Base-by-base conservation (phyloP, 2,329 filamentous ascomycete species). In the Lecanicillium sp. region DNA sequence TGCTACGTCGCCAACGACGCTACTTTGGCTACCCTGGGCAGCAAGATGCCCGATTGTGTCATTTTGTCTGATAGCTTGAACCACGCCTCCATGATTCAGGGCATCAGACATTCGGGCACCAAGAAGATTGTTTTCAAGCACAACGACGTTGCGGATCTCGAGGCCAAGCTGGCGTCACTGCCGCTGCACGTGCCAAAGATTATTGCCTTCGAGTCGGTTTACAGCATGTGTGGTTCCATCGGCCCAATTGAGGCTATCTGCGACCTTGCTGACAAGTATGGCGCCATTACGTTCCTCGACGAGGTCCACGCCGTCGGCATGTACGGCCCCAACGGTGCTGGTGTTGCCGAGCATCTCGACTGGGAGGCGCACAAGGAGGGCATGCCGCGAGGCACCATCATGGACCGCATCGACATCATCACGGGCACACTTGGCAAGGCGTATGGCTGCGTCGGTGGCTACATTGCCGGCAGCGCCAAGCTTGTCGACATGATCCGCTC, bases 91-190 rank as follows among this genome's bases (percentile, higher is more conserved):
- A 98, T 98, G 93, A 98, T 98, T 53, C 93, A 97, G 69, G 93
- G 93, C 38, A 98, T 98, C 60, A 88, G 93, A 37, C 93, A 98
- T 69, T 97, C 91, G 9, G 90, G 91, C 38, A 90, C 93, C 32
- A 91, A 87, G 72, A 98, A 98, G 77, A 79, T 97, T 68, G 91
- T 98, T 21, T 98, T 97, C 79, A 95, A 94, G 72, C 93, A 98
- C 72, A 98, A 98, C 61, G 90, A 98, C 60, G 69, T 97, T n/a
- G 82, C 77, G 35, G 93, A 98, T 60, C 75, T 98, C 14, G 93
- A 98, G 72, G 81, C 81, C 43, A 97, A 98, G 70, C 76, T 98
- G 55, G 90, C 90, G 3, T 86, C 90, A 11, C 77, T 98, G 35
- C 90, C 91, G 1, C 71, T 86, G 1, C 78, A 93, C 52, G 80